Evolutionary conservation across 805 yeast genomes (phyloP), one percentile per base, ranked within the genome.

Genomic region (Barnettozyma pratensis): DNA sequence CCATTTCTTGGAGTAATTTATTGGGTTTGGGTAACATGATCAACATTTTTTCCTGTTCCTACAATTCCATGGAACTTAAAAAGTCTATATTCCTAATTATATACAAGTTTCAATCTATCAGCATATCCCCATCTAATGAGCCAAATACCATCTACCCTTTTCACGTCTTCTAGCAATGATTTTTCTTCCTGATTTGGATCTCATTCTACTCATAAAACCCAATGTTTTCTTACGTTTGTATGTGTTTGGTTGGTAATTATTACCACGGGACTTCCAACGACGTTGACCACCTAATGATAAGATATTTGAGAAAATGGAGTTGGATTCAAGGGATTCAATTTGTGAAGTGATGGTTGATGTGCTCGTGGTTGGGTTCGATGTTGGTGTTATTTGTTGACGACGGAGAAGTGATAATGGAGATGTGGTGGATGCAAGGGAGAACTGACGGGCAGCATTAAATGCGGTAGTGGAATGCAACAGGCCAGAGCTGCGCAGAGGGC

Each of bases 231-330:
- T 94, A 66, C 98, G 79, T 65, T 87, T 88, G 54, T 88, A 72
- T 5, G 95, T 89, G 52, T 89, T 84, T 45, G 99, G 99, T 69
- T 92, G 97, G 69, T 85, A 92, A 19, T 96, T 88, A 71, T 88
- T 86, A 68, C 99, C 98, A 70, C 96, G 81, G 37, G 92, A 75
- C 64, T 88, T 83, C 85, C 91, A 84, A 74, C 97, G 73, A 54
- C 73, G 70, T 57, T 79, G 85, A 30, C 73, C 65, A 43, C 72
- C 64, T 1, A 74, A 68, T 2, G 52, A 41, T 4, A 50, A 14
- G 3, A 71, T 43, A 27, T 68, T 56, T 32, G 66, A 60, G 48
- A 60, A 61, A 51, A 63, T 57, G 9, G 63, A 56, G 10, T 56
- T n/a, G n/a, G 51, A 3, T 26, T 27, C 26, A 11, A 38, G 10